Conservation (phyloP, 352 stramenopile genomes). For the Pythium dissimile region DNA sequence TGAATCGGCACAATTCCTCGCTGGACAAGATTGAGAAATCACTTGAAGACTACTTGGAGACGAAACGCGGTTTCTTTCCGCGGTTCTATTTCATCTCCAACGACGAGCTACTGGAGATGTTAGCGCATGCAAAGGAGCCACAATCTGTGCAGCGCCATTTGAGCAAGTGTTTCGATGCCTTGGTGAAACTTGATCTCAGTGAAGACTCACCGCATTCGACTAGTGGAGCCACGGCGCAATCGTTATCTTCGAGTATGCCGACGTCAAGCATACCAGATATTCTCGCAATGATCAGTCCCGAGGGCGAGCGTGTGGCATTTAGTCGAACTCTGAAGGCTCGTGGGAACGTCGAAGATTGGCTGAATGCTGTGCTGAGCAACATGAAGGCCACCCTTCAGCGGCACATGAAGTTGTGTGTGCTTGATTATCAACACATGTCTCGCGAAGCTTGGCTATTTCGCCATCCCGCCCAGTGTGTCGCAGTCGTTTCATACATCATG, state of each 20-base stretch:
- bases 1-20: constrained; percentile 66
- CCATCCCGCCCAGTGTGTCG: constrained; percentile 89
- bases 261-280: constrained; percentile 45
- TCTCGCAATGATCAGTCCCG: constrained; percentile 73
- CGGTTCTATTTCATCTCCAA: constrained; percentile 90
- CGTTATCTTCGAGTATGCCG: background rate
- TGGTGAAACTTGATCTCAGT: constrained; percentile 74
- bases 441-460: constrained; percentile 83
- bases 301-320: constrained; percentile 79
- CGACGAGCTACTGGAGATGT: constrained; percentile 82
- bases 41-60: constrained; percentile 79
- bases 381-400: constrained; percentile 74
- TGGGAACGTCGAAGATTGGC: constrained; percentile 87
- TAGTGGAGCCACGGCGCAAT: background rate
- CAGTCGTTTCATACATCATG: constrained; percentile 88
- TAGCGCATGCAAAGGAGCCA: constrained; percentile 77
- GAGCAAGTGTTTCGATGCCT: constrained; percentile 82
- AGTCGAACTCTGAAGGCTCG: constrained; percentile 72
- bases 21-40: constrained; percentile 79
- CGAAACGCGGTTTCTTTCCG: constrained; percentile 80
- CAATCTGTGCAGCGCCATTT: constrained; percentile 76
- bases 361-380: constrained; percentile 64
- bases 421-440: constrained; percentile 85
- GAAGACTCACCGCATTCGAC: constrained; percentile 19
- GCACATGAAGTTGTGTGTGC: constrained; percentile 69